Base-by-base conservation (phyloP, 1,284 basidiomycete genomes). In the Cutaneotrichosporon mucoides region DNA sequence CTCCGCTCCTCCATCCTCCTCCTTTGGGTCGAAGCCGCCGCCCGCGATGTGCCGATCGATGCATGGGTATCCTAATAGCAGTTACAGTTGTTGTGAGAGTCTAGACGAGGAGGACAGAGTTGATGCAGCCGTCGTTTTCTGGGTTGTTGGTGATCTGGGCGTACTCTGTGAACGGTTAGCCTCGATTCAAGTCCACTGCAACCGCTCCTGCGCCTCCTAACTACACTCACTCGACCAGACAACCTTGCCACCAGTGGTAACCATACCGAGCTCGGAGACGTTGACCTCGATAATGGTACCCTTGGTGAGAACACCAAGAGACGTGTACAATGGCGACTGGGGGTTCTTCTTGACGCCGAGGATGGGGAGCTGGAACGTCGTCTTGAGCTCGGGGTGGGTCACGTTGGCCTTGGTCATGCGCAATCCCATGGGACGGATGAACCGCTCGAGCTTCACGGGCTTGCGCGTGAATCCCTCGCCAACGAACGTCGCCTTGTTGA, bases 291-390 rank as follows among this genome's bases (percentile, higher is more conserved):
- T 88, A 66, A 99, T 88, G 6, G 96, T 99, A 64, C 96, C 96
- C 79, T 99, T 99, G 4, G 96, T 99, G 78, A 99, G 84, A 24
- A 99, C 96, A 63, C 96, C 96, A 58, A 83, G 80, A 13, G 46
- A 45, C 24, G 90, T 93, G 76, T 95, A 95, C 85, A 99, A 92
- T 0, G 96, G 96, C 34, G 93, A 97, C 75, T 99, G 95, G 11
- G 96, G 96, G 75, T 99, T 99, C 83, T 99, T 99, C 84, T 99
- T 99, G 65, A 99, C 95, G 57, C 92, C 92, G 48, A 99, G 83
- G 68, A 99, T 99, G 65, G 96, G 93, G 3, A 99, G 82, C 78
- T 99, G 96, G 85, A 99, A 99, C 0, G 96, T 99, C 8, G 95
- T 95, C 79, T 97, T 97, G 59, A 98, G 81, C 73, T 98, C 93